These are phyloP conservation scores for Nicotiana paniculata DNA, from an alignment of 257 asterid species.

Conservation along the genomic window DNA sequence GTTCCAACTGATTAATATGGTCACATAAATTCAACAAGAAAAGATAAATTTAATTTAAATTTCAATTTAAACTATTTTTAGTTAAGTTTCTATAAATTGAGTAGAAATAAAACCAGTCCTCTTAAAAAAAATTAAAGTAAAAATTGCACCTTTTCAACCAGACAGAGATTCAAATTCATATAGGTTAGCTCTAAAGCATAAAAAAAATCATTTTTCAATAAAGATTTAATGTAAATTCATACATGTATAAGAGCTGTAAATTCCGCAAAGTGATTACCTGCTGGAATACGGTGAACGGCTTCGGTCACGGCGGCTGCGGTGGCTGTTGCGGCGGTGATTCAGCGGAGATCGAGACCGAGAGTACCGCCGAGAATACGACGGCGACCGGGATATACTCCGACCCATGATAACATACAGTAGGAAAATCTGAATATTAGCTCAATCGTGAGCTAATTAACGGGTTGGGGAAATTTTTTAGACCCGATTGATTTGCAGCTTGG, in stretches of 20 bases:
- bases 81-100: background rate
- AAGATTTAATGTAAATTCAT: too few species aligned
- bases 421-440: background rate
- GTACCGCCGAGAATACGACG: constrained; percentile 60
- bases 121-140: background rate
- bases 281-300: constrained; percentile 52
- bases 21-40: background rate
- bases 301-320: constrained; percentile 60
- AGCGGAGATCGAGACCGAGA: constrained; percentile 81
- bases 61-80: background rate
- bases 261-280: constrained; percentile 29
- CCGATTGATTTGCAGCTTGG: background rate
- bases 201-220: background rate
- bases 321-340: constrained; percentile 39
- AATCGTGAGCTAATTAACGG: background rate
- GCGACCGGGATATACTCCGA: constrained; percentile 70
- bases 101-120: too few species aligned
- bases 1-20: background rate
- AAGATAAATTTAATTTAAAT: background rate
- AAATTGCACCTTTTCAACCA: background rate
- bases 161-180: background rate
- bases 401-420: background rate
- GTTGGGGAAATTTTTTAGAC: background rate
- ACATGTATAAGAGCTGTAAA: too few species aligned
- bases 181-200: background rate